Conservation (phyloP, 139 green algal species). For the Ettlia oleoabundans region DNA sequence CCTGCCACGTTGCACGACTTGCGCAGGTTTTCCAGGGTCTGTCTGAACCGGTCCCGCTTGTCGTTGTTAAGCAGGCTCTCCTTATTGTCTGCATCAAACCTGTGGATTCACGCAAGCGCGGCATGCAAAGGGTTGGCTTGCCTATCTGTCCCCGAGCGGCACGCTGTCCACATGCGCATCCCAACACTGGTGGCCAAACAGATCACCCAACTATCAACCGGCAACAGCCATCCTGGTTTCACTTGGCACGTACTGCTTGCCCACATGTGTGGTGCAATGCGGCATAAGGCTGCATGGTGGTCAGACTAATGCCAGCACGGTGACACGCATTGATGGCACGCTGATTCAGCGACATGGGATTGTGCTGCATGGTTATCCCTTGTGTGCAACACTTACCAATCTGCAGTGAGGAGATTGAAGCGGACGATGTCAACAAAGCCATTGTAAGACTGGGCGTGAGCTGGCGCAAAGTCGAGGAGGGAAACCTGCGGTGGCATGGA, state of each 20-base stretch:
- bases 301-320: too few species aligned
- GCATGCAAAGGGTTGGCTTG: neutral
- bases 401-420: constrained; percentile 89
- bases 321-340: too few species aligned
- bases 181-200: too few species aligned
- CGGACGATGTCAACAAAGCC: constrained; percentile 70
- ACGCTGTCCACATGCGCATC: too few species aligned
- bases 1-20: constrained; percentile 88
- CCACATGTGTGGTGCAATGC: too few species aligned
- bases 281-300: too few species aligned
- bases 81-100: constrained; percentile 80
- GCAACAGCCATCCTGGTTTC: neutral
- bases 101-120: too few species aligned
- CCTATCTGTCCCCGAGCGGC: too few species aligned
- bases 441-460: constrained; percentile 92
- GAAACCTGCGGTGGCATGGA: constrained; percentile 43
- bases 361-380: too few species aligned
- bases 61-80: constrained; percentile 78
- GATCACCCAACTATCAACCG: too few species aligned
- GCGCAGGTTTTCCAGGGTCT: constrained; percentile 86
- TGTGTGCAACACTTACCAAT: too few species aligned
- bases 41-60: constrained; percentile 62
- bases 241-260: neutral
- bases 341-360: too few species aligned
- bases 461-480: constrained; percentile 79